A percentile compares a stretch with the other conserved stretches of the same genome.
These are phyloP conservation scores for Zygotorulaspora chibaensis DNA, from an alignment of 805 yeast genomes.

Conservation along the genomic window DNA sequence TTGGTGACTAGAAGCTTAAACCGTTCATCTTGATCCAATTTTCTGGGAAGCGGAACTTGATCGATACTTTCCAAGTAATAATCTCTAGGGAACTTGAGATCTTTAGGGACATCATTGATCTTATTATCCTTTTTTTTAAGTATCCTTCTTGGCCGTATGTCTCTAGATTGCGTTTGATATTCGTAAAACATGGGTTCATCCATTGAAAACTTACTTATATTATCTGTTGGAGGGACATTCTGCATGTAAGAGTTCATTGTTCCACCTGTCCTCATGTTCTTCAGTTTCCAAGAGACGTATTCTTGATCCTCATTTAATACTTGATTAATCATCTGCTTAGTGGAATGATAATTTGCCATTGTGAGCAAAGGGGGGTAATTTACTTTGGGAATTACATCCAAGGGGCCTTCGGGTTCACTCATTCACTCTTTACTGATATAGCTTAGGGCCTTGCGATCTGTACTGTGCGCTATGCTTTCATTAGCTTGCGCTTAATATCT, in stretches of 20 bases:
- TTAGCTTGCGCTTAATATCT: too few species aligned
- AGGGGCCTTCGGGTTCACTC: constrained; percentile 33
- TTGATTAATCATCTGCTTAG: constrained; percentile 33
- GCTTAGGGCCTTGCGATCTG: too few species aligned
- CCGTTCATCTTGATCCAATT: constrained; percentile 50
- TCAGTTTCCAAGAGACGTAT: constrained; percentile 32
- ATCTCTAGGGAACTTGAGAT: constrained; percentile 28
- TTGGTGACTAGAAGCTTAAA: constrained; percentile 62
- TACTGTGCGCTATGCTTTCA: too few species aligned
- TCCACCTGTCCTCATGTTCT: constrained; percentile 32
- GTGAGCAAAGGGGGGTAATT: constrained; percentile 31
- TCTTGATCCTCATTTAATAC: constrained; percentile 35
- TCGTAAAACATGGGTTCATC: constrained; percentile 2
- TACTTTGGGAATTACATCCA: constrained; percentile 28
- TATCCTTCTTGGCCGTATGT: not conserved
- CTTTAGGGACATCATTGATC: constrained; percentile 26
- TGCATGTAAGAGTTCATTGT: constrained; percentile 26
- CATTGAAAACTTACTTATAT: not conserved
- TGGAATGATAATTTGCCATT: constrained; percentile 27
- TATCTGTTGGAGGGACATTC: not conserved
- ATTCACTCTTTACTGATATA: constrained; percentile 10
- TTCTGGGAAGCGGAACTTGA: constrained; percentile 23
- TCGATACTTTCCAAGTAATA: constrained; percentile 18
- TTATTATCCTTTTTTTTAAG: not conserved
- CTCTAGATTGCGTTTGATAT: not conserved